Percentiles rank a stretch among this genome's conserved stretches.
phyloP scores from a whole-genome alignment of 2,329 filamentous ascomycete species.

The Trichoderma aggressivum region DNA sequence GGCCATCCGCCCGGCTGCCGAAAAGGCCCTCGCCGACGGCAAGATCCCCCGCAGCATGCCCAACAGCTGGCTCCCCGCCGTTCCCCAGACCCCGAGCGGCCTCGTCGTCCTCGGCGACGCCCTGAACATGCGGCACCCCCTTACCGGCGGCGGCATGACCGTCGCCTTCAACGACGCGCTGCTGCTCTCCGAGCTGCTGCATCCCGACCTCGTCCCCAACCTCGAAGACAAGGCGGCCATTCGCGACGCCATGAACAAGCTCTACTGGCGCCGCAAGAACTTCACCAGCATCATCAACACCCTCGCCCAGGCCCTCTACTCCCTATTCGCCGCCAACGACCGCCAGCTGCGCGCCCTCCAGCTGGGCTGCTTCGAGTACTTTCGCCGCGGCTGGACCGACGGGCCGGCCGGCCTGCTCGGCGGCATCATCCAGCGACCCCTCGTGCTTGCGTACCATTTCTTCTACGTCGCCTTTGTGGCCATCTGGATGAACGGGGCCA shows the following conservation, averaged over 20 bases:
- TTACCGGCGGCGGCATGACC: slow-evolving; percentile 97
- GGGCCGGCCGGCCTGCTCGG: slow-evolving; percentile 79
- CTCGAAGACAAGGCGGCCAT: slow-evolving; percentile 67
- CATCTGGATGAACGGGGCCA: slow-evolving; percentile 62
- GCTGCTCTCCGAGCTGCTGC: slow-evolving; percentile 69
- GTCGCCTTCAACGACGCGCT: slow-evolving; percentile 93
- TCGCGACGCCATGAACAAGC: slow-evolving; percentile 63
- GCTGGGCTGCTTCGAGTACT: slow-evolving; percentile 89
- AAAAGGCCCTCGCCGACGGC: slow-evolving; percentile 71
- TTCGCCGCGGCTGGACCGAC: slow-evolving; percentile 70
- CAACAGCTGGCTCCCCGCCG: slow-evolving; percentile 86
- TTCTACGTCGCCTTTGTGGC: slow-evolving; percentile 87
- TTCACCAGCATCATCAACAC: slow-evolving; percentile 92
- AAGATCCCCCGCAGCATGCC: slow-evolving; percentile 83
- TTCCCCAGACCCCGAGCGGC: slow-evolving; percentile 54
- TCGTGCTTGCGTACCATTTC: slow-evolving; percentile 85
- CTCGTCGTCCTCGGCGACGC: slow-evolving; percentile 87
- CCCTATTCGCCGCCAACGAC: slow-evolving; percentile 83
- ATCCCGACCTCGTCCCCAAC: slow-evolving; percentile 63
- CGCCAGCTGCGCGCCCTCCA: slow-evolving; percentile 75
- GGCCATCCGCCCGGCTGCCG: slow-evolving; percentile 68
- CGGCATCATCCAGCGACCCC: slow-evolving; percentile 73
- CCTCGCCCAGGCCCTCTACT: slow-evolving; percentile 90
- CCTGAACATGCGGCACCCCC: slow-evolving; percentile 98
- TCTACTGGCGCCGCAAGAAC: slow-evolving; percentile 85